phyloP scores from a whole-genome alignment of 139 green algal genomes.

The Auxenochlorella pyrenoidosa region DNA sequence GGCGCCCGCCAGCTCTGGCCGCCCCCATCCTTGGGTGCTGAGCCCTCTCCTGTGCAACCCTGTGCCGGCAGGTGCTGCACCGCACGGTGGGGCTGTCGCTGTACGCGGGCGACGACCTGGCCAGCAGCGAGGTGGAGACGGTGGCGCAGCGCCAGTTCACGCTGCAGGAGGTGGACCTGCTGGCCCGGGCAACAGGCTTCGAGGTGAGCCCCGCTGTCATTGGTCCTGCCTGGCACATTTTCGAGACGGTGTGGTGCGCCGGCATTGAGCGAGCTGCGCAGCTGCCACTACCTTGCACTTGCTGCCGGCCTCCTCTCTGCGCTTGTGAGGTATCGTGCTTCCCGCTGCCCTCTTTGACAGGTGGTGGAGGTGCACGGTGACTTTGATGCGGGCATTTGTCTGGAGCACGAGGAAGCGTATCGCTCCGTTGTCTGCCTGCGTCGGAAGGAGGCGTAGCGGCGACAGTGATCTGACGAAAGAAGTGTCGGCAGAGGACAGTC shows the following conservation, averaged over 20 bases:
- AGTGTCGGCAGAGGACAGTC: too few relatives aligned
- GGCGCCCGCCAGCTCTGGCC: too few relatives aligned
- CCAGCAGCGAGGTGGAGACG: slow-evolving; percentile 27
- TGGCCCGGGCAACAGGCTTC: slow-evolving; percentile 29
- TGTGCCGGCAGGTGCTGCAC: slow-evolving; percentile 27
- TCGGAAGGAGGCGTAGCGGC: neutral
- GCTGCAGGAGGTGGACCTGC: slow-evolving; percentile 45
- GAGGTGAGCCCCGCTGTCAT: too few relatives aligned
- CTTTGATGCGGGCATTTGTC: slow-evolving; percentile 19
- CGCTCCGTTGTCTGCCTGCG: slow-evolving; percentile 35
- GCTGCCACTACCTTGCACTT: neutral
- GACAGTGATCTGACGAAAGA: too few relatives aligned
- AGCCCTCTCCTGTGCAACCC: too few relatives aligned
- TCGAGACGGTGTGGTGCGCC: neutral
- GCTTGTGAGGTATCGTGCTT: neutral
- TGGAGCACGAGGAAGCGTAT: slow-evolving; percentile 44
- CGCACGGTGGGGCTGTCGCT: slow-evolving; percentile 46
- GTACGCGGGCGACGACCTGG: slow-evolving; percentile 35
- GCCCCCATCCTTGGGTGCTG: neutral
- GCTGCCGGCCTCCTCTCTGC: neutral
- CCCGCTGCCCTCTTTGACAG: neutral
- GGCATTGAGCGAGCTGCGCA: too few relatives aligned
- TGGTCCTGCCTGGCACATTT: too few relatives aligned
- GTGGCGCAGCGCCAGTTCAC: slow-evolving; percentile 45
- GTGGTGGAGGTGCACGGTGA: slow-evolving; percentile 40